These are phyloP conservation scores for Sporothrix curviconia DNA, from an alignment of 2,329 filamentous ascomycete species.

Conservation along the genomic window DNA sequence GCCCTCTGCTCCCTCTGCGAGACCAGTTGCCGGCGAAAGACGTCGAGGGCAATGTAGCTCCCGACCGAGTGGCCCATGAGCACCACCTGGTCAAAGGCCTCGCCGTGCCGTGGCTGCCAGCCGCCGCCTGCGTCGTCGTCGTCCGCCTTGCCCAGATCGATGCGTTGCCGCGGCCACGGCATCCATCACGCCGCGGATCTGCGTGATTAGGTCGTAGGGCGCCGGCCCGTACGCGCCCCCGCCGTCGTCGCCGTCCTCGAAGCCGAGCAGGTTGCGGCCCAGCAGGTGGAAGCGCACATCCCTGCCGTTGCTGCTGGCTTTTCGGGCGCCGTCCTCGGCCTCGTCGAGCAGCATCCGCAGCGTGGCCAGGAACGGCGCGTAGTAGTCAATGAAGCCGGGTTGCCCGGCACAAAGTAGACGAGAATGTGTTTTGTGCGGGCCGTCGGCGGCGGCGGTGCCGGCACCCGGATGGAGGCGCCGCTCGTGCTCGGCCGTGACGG, in stretches of 20 bases:
- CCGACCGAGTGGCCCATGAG: constrained; percentile 71
- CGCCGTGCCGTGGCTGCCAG: constrained; percentile 25
- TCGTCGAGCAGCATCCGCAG: constrained; percentile 49
- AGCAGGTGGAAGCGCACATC: constrained; percentile 45
- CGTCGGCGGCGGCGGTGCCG: background rate
- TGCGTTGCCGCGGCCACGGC: constrained; percentile 28
- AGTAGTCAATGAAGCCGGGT: constrained; percentile 70
- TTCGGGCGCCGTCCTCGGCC: constrained; percentile 25
- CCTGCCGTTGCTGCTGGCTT: constrained; percentile 4
- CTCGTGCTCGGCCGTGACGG: constrained; percentile 7
- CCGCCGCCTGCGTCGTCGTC: constrained; percentile 1
- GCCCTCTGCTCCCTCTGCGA: background rate
- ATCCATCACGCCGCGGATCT: constrained; percentile 42
- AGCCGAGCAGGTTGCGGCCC: constrained; percentile 53
- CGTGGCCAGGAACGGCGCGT: constrained; percentile 57
- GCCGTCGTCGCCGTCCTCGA: constrained; percentile 45
- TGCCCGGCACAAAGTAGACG: constrained; percentile 69
- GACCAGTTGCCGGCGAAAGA: constrained; percentile 49
- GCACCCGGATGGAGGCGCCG: background rate
- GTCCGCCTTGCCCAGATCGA: constrained; percentile 24
- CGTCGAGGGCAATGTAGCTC: constrained; percentile 62
- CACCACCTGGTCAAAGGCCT: constrained; percentile 51
- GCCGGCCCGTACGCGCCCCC: constrained; percentile 34
- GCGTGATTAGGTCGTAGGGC: constrained; percentile 48
- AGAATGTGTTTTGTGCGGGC: constrained; percentile 31